These are phyloP conservation scores for Triangularia verruculosa DNA, from an alignment of 2,329 filamentous ascomycete species.

Conservation along the genomic window DNA sequence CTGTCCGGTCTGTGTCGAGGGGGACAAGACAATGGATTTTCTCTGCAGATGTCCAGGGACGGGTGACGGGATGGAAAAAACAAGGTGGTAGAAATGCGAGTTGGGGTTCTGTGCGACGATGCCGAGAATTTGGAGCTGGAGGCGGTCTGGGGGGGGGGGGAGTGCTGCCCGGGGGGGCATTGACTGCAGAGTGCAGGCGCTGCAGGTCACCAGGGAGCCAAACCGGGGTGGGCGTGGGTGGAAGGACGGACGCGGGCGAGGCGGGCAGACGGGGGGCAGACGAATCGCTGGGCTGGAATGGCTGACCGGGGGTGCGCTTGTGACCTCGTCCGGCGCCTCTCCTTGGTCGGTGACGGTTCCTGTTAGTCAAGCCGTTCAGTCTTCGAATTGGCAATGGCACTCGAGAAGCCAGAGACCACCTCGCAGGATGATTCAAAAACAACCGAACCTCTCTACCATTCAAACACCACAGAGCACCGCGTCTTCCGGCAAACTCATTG, in stretches of 20 bases:
- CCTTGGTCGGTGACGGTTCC: constrained; percentile 21
- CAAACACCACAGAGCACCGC: neutral
- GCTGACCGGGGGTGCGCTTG: constrained; percentile 18
- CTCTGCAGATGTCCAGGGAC: constrained; percentile 8
- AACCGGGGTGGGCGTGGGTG: constrained; percentile 13
- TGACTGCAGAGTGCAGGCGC: constrained; percentile 16
- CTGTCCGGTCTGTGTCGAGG: neutral
- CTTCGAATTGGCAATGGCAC: neutral
- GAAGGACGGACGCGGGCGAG: constrained; percentile 15
- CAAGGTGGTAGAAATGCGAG: constrained; percentile 12
- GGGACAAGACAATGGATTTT: constrained; percentile 4
- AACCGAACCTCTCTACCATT: neutral
- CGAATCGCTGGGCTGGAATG: constrained; percentile 23
- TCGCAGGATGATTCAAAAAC: constrained; percentile 7
- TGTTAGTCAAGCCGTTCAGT: constrained; percentile 20
- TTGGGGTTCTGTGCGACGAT: constrained; percentile 22
- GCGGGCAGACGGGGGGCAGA: constrained; percentile 8
- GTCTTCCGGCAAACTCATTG: neutral
- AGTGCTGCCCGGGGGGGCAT: constrained; percentile 11
- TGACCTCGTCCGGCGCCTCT: constrained; percentile 24
- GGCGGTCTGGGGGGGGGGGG: constrained; percentile 21
- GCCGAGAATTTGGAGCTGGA: constrained; percentile 22
- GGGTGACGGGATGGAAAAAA: constrained; percentile 18
- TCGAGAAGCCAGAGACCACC: neutral
- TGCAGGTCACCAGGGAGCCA: constrained; percentile 20